Conservation (phyloP, 2,329 filamentous ascomycete species). For the Raffaelea albimanens region DNA sequence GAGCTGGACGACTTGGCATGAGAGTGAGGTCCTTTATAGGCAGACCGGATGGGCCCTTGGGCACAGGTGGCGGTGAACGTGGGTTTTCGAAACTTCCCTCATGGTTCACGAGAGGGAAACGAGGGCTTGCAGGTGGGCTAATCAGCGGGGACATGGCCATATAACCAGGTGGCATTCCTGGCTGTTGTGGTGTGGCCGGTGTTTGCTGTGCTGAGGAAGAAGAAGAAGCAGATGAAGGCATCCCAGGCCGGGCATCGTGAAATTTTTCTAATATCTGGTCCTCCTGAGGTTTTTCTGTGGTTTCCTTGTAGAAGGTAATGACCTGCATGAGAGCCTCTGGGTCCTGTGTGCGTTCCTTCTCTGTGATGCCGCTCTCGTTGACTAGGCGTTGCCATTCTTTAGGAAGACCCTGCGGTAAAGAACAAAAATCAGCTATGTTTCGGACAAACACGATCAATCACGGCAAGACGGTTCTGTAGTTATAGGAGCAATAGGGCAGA, state of each 20-base stretch:
- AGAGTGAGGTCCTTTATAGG: slow-evolving; percentile 47
- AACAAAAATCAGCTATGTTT: too few relatives aligned
- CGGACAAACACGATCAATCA: not conserved
- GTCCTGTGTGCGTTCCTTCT: slow-evolving; percentile 91
- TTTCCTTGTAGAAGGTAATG: slow-evolving; percentile 95
- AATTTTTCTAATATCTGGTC: slow-evolving; percentile 95
- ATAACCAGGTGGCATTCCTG: slow-evolving; percentile 45
- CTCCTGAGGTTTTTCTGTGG: slow-evolving; percentile 67
- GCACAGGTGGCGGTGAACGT: slow-evolving; percentile 82
- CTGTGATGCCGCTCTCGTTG: slow-evolving; percentile 90
- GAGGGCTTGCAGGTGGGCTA: slow-evolving; percentile 73
- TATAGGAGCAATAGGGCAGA: too few relatives aligned
- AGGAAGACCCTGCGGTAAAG: slow-evolving; percentile 62
- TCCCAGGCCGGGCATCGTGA: slow-evolving; percentile 64
- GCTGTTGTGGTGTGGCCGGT: slow-evolving; percentile 11
- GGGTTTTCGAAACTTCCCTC: slow-evolving; percentile 97
- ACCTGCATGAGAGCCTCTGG: slow-evolving; percentile 94
- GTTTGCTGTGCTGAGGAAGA: slow-evolving; percentile 32
- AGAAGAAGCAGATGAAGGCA: slow-evolving; percentile 31
- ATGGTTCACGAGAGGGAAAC: slow-evolving; percentile 76
- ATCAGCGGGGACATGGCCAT: slow-evolving; percentile 53
- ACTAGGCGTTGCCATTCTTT: slow-evolving; percentile 97
- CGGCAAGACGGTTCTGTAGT: too few relatives aligned
- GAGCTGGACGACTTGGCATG: slow-evolving; percentile 76
- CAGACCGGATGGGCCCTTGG: slow-evolving; percentile 32